Evolutionary conservation across 495 filamentous ascomycete genomes (phyloP).

Genomic region (Xylaria grammica): DNA sequence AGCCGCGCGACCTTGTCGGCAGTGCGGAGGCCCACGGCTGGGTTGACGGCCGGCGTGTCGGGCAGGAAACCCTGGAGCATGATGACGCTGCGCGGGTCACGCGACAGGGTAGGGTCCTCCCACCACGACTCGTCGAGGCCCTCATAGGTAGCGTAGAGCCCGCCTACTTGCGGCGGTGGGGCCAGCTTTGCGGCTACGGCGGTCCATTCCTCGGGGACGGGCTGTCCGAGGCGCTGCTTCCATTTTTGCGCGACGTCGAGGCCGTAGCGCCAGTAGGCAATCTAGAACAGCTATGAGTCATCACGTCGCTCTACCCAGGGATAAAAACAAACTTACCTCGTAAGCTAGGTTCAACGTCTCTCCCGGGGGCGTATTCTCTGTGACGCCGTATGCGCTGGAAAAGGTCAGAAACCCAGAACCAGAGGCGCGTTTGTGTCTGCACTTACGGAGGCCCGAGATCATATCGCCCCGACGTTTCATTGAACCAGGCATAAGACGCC

Average conservation of each 20-base stretch:
- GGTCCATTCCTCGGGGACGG: conserved; percentile 41
- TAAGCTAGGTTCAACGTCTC: conserved; percentile 43
- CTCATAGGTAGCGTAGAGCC: conserved; percentile 45
- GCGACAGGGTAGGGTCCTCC: conserved; percentile 35
- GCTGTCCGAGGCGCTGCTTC: conserved; percentile 38
- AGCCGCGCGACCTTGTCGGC: conserved; percentile 39
- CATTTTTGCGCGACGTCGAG: conserved; percentile 38
- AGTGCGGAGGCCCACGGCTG: conserved; percentile 38
- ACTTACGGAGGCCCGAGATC: conserved; percentile 48
- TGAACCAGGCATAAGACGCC: conserved; percentile 48
- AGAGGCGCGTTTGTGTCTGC: neutral
- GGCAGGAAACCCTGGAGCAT: conserved; percentile 47
- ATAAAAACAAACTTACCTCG: conserved; percentile 22
- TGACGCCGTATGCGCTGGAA: conserved; percentile 40
- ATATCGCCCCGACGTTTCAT: conserved; percentile 42
- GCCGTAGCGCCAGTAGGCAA: conserved; percentile 56
- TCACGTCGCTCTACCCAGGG: neutral
- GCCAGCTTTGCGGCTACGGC: conserved; percentile 43
- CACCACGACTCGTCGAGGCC: conserved; percentile 48
- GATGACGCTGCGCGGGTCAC: conserved; percentile 46
- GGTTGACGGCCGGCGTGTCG: conserved; percentile 40
- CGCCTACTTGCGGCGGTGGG: conserved; percentile 39
- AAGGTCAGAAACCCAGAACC: neutral
- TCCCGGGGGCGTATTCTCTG: conserved; percentile 48
- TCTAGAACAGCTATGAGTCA: conserved; percentile 27